Evolutionary conservation across 164 flowering plant genomes (phyloP), one percentile per base, ranked within the genome.

Genomic region (Chimonanthus praecox): DNA sequence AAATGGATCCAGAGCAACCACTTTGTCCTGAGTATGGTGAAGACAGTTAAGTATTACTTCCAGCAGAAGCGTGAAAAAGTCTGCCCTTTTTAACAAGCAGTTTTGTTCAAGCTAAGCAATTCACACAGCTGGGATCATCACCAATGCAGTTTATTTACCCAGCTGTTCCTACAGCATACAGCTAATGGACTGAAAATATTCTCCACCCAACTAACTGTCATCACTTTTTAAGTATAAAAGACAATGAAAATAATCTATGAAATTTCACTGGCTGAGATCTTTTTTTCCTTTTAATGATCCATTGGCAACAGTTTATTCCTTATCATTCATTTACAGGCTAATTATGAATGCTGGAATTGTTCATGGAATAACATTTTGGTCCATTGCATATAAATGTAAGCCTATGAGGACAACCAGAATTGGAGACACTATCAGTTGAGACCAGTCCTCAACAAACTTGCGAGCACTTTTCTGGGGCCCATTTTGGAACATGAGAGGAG

Each of bases 1-100:
- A 84, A 86, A 95, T 65, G 75, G 66, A 69, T 83, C 87, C 46
- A 75, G 49, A 45, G 87, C 69, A 80, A 90, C 91, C 77, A 93
- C 75, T 76, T 77, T 60, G 81, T 89, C 84, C 99, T 95, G 89
- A 11, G 60, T 54, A n/a, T 54, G 60, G 60, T 0, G 5, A 54
- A 11, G 11, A 54, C 60, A 54, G 60, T 11, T 54, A 54, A 54
- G 11, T 33, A 33, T 54, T 54, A 54, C 60, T 54, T 13, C 16
- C 15, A 54, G 16, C 16, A 54, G 54, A 66, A 4, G 3, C 20
- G 21, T 63, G 7, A 47, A 4, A 43, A n/a, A 68, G 45, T 68
- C 10, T 18, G 7, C 54, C 5, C 60, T 3, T 9, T 2, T 54
- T 48, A 49, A 68, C 44, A 9, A 18, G 45, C 9, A 7, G 8